Evolutionary conservation across 192 early-diverging fungal genomes (phyloP).

Genomic region (Fimicolochytrium jonesii): DNA sequence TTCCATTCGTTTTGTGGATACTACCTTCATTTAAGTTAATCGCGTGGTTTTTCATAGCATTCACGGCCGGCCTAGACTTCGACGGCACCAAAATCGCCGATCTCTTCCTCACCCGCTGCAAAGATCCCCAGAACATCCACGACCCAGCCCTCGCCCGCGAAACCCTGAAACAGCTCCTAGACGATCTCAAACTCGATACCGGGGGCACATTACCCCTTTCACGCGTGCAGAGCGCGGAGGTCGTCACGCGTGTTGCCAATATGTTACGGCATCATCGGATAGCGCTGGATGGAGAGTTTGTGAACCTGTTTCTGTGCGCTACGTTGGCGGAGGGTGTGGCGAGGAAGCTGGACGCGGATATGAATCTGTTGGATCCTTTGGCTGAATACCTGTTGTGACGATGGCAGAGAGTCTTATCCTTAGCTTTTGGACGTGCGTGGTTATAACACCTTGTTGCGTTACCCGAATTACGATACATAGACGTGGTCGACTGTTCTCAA

Average conservation of each 20-base stretch:
- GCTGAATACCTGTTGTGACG: conserved; percentile 6
- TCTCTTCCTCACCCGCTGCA: conserved; percentile 82
- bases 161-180: conserved; percentile 71
- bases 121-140: conserved; percentile 59
- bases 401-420: no score
- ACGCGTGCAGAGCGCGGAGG: conserved; percentile 69
- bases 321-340: conserved; percentile 94
- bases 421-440: no score
- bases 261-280: conserved; percentile 87
- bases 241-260: conserved; percentile 68
- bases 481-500: no score
- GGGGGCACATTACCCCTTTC: conserved; percentile 70
- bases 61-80: conserved; percentile 78
- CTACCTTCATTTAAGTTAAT: no score
- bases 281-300: conserved; percentile 87
- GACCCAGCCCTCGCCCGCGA: conserved; percentile 74
- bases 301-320: conserved; percentile 82
- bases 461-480: no score
- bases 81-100: conserved; percentile 75
- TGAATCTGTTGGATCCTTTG: conserved; percentile 77
- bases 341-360: conserved; percentile 74
- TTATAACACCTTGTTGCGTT: no score
- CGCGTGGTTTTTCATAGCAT: no score
- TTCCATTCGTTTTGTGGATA: no score
- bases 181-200: conserved; percentile 51